Conservation (phyloP, 1,284 basidiomycete species). For the Inonotus obliquus region DNA sequence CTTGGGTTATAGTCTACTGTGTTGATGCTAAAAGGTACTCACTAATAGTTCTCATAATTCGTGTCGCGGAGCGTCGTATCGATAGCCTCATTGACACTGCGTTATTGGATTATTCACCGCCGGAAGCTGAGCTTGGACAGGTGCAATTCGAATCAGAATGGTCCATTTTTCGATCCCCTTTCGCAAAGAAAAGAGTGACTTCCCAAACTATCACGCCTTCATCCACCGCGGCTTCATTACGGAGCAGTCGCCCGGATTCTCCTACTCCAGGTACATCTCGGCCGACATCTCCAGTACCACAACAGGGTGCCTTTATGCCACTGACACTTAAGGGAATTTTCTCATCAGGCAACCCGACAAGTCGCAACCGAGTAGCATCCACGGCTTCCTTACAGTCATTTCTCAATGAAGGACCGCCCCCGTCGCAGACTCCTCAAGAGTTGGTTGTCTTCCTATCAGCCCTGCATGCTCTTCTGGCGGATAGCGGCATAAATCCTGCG, state of each 20-base stretch:
- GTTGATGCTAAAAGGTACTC: conserved; percentile 8
- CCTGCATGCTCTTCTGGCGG: conserved; percentile 79
- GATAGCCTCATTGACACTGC: conserved; percentile 83
- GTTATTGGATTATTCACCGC: conserved; percentile 80
- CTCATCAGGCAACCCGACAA: conserved; percentile 58
- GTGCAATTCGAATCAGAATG: conserved; percentile 96
- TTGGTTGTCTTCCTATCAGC: conserved; percentile 83
- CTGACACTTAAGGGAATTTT: conserved; percentile 52
- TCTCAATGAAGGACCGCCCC: conserved; percentile 44
- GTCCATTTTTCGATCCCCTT: conserved; percentile 77
- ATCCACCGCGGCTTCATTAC: conserved; percentile 29
- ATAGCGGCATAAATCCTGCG: conserved; percentile 90
- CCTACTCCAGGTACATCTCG: conserved; percentile 24
- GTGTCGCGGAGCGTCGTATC: conserved; percentile 85
- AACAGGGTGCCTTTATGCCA: conserved; percentile 33
- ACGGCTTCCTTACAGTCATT: conserved; percentile 45
- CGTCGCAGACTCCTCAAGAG: conserved; percentile 52
- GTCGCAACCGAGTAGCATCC: conserved; percentile 42
- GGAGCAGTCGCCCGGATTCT: conserved; percentile 16
- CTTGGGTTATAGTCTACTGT: neutral
- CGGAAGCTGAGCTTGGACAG: conserved; percentile 74
- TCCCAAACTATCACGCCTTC: conserved; percentile 28
- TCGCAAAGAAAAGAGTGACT: conserved; percentile 65
- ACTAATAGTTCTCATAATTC: conserved; percentile 85
- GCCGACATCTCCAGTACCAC: conserved; percentile 44